Base-by-base conservation (phyloP, 805 yeast genomes). In the Metschnikowia anglica region DNA sequence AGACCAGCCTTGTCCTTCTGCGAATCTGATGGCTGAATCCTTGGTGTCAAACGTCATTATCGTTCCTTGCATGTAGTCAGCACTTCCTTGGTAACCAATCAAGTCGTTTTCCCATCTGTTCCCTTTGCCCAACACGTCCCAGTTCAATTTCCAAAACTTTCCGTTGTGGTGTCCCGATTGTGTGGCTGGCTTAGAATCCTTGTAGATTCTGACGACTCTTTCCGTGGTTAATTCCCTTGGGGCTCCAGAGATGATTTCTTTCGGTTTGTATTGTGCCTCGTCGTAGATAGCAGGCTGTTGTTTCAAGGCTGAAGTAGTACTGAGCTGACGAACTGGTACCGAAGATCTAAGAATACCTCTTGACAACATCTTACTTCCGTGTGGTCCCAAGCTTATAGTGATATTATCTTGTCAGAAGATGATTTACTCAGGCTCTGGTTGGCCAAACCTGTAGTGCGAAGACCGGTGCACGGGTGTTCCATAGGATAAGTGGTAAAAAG, bases 71-170 rank as follows among this genome's bases (percentile, higher is more conserved):
- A 88, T 83, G 66, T 80, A 82, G 62, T 87, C 96, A 27, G 85
- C 79, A 34, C 85, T 73, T 34, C 86, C 77, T 57, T 85, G 90
- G 72, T 85, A 87, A 19, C 96, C 96, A 65, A 87, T 87, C 60
- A 87, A 72, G 61, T 85, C 91, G 65, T 87, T 87, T 61, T 87
- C 96, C 95, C 95, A 87, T 61, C 93, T 72, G 70, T 87, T 80
- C 17, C 85, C 87, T 57, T 82, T 79, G 34, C 81, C 81, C 43
- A 83, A 67, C 31, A 86, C 77, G 59, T 88, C 95, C 91, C 93
- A 87, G 65, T 87, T 95, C 43, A 87, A 59, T 56, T 79, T 80
- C 96, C 96, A 87, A 52, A 58, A 62, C 42, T 66, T 62, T 15
- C 77, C 73, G 56, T 77, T 74, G 55, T 71, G 68, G 44, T 65